Evolutionary conservation across 257 asterid species (phyloP).

Genomic region (Solanum pennellii): DNA sequence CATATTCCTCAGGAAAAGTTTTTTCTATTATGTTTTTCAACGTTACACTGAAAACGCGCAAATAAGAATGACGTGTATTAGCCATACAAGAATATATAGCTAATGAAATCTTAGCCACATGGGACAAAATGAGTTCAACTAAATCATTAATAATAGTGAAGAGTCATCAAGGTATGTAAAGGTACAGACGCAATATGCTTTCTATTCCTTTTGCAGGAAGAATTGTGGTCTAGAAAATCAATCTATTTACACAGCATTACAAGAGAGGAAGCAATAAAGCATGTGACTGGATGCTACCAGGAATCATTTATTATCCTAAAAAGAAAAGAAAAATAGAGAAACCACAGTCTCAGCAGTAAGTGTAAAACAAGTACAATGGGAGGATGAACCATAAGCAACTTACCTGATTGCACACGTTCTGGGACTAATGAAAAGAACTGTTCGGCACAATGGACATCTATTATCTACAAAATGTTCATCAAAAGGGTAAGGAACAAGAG

Average conservation of each 20-base stretch:
- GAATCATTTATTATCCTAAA: neutral
- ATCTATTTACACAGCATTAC: neutral
- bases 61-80: conserved; percentile 1
- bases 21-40: conserved; percentile 84
- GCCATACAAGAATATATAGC: neutral
- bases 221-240: neutral
- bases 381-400: conserved; percentile 12
- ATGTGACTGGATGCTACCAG: neutral
- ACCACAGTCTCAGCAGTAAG: neutral
- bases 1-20: conserved; percentile 84
- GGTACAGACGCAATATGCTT: neutral
- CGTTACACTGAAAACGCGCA: conserved; percentile 61
- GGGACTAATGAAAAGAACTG: conserved; percentile 75
- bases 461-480: conserved; percentile 44
- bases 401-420: conserved; percentile 82
- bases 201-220: neutral
- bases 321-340: neutral
- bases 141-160: neutral
- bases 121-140: neutral
- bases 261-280: neutral
- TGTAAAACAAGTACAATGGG: neutral
- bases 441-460: conserved; percentile 90
- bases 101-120: neutral
- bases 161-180: neutral
- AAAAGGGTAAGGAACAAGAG: neutral